phyloP scores from a whole-genome alignment of 148 eudicot genomes.

The Fagopyrum homotropicum region DNA sequence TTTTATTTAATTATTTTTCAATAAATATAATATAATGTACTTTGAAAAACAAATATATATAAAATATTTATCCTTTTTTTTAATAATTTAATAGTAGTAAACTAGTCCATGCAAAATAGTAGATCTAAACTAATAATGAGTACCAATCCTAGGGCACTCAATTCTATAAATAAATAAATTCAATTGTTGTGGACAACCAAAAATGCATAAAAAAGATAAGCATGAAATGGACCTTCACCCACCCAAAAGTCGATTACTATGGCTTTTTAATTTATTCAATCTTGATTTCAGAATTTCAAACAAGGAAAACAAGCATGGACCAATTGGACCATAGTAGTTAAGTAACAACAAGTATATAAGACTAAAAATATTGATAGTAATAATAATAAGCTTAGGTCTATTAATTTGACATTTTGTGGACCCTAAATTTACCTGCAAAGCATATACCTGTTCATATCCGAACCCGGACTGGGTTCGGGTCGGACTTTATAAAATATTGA shows the following conservation, averaged over 20 bases:
- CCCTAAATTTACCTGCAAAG: not conserved
- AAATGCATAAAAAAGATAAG: not conserved
- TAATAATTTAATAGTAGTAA: too few species aligned
- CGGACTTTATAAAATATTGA: too few species aligned
- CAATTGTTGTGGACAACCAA: not conserved
- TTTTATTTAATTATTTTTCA: too few species aligned
- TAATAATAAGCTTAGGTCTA: not conserved
- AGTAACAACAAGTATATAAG: not conserved
- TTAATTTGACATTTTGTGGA: not conserved
- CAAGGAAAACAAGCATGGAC: not conserved
- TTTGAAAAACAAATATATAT: too few species aligned
- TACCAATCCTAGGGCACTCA: too few species aligned
- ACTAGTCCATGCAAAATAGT: too few species aligned
- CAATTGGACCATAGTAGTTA: not conserved
- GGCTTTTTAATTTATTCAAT: not conserved
- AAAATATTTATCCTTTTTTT: too few species aligned
- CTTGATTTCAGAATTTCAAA: not conserved
- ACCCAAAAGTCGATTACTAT: not conserved
- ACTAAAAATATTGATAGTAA: not conserved
- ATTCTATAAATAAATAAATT: not conserved
- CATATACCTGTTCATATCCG: too few species aligned
- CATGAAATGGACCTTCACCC: not conserved
- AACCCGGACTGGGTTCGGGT: too few species aligned
- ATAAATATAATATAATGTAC: too few species aligned
- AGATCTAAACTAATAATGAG: too few species aligned